Evolutionary conservation across 1,139 yeast genomes (phyloP).

Genomic region (Geotrichum carabidarum): DNA sequence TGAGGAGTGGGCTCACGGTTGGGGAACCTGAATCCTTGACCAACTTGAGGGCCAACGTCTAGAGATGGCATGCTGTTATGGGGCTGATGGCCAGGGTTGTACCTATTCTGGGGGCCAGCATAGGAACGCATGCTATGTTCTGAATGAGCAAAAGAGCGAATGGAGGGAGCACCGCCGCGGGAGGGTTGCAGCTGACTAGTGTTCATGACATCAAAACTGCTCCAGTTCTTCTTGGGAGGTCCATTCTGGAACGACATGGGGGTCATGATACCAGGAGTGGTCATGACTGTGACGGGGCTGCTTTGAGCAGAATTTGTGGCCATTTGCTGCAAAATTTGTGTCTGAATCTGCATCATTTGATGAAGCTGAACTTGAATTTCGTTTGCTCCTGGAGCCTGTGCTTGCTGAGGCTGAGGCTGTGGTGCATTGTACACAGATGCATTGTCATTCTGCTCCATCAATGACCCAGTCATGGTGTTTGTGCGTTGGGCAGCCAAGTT

Average conservation of each 20-base stretch:
- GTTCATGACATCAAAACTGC: slow-evolving; percentile 24
- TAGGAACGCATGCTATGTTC: slow-evolving; percentile 23
- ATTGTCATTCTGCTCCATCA: slow-evolving; percentile 7
- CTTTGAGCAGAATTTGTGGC: slow-evolving; percentile 5
- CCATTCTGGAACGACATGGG: slow-evolving; percentile 2
- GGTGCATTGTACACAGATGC: slow-evolving; percentile 6
- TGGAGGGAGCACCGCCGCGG: slow-evolving; percentile 26
- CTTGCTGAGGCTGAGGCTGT: slow-evolving; percentile 1
- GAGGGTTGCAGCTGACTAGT: slow-evolving; percentile 15
- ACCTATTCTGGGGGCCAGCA: slow-evolving; percentile 10
- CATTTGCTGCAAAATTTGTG: slow-evolving; percentile 35
- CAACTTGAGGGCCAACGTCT: slow-evolving; percentile 1
- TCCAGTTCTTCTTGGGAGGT: slow-evolving; percentile 22
- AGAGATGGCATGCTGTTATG: slow-evolving; percentile 10
- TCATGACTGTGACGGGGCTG: slow-evolving; percentile 14
- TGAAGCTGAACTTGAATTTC: slow-evolving; percentile 35
- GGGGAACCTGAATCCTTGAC: slow-evolving; percentile 7
- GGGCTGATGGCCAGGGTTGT: slow-evolving; percentile 10
- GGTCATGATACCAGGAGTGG: slow-evolving; percentile 14
- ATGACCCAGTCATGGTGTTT: neutral
- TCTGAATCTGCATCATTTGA: slow-evolving; percentile 37
- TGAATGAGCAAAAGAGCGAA: slow-evolving; percentile 27
- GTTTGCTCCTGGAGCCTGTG: neutral
- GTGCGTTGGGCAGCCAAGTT: slow-evolving; percentile 20
- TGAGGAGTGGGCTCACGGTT: slow-evolving; percentile 1